Conservation (phyloP, 1,284 basidiomycete species). For the Apiotrichum gracile region DNA sequence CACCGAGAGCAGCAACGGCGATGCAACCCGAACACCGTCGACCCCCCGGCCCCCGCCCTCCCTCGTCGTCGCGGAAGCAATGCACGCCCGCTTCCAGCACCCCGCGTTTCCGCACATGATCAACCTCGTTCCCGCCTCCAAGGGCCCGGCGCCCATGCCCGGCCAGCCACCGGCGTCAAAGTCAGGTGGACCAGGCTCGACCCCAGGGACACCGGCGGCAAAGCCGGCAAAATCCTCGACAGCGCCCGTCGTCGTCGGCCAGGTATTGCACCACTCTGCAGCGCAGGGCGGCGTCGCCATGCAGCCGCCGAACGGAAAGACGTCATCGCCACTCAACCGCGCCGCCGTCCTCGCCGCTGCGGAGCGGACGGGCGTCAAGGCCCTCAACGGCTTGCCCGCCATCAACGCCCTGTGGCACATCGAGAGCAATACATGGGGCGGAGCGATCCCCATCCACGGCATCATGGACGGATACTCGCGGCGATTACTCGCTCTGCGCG, state of each 20-base stretch:
- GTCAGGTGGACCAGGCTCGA: no score
- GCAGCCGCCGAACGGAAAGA: background rate
- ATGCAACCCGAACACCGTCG: background rate
- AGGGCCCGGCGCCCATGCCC: background rate
- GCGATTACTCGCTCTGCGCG: background rate
- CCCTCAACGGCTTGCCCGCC: background rate
- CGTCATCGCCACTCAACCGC: background rate
- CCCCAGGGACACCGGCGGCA: no score
- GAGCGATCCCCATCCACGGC: background rate
- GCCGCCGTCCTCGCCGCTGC: background rate
- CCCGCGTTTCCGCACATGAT: background rate
- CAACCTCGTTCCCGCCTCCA: background rate
- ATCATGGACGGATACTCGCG: slow-evolving; percentile 2
- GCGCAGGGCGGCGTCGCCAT: background rate
- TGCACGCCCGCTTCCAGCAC: background rate
- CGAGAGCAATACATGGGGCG: background rate
- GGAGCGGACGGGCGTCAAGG: background rate
- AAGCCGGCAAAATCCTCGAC: no score
- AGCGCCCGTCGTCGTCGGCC: background rate
- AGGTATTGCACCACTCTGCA: background rate
- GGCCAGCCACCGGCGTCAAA: background rate
- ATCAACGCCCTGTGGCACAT: slow-evolving; percentile 1
- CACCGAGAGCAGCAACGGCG: background rate
- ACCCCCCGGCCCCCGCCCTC: background rate
- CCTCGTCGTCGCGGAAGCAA: background rate